Conservation (phyloP, 2,329 filamentous ascomycete genomes). For the Parascedosporium putredinis region DNA sequence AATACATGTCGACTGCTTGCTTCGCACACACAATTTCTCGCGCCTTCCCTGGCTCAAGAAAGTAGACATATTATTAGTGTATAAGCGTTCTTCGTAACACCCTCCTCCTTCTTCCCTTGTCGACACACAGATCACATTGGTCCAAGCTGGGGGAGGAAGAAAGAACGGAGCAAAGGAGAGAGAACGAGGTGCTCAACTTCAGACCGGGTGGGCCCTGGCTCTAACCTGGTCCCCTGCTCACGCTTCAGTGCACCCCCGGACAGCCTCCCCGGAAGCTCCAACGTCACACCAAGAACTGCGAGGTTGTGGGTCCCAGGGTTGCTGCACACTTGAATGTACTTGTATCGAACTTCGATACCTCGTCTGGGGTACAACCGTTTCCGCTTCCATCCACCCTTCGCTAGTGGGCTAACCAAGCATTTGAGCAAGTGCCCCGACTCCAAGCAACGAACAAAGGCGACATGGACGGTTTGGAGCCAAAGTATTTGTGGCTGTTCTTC, state of each 20-base stretch:
- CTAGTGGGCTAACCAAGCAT: not conserved
- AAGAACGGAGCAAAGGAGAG: not conserved
- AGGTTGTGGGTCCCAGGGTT: not conserved
- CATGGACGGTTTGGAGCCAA: no score
- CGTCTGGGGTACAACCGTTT: not conserved
- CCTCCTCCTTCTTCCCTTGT: not conserved
- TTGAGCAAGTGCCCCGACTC: not conserved
- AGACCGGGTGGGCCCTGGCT: constrained; percentile 2
- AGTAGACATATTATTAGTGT: no score
- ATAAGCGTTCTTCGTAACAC: not conserved
- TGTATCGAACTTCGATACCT: no score
- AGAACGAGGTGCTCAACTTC: not conserved
- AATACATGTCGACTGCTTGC: no score
- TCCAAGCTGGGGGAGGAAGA: not conserved
- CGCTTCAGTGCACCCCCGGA: constrained; percentile 1
- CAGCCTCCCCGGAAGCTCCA: not conserved
- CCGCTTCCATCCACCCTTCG: no score
- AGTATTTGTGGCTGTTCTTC: no score
- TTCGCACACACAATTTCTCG: no score
- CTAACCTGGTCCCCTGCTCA: not conserved
- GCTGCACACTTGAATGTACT: not conserved
- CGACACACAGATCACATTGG: constrained; percentile 2
- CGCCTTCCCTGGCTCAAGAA: no score
- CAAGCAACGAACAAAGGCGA: not conserved
- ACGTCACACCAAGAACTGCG: constrained; percentile 1